Base-by-base conservation (phyloP, 345 rosid genomes). In the Euphorbia peplus region DNA sequence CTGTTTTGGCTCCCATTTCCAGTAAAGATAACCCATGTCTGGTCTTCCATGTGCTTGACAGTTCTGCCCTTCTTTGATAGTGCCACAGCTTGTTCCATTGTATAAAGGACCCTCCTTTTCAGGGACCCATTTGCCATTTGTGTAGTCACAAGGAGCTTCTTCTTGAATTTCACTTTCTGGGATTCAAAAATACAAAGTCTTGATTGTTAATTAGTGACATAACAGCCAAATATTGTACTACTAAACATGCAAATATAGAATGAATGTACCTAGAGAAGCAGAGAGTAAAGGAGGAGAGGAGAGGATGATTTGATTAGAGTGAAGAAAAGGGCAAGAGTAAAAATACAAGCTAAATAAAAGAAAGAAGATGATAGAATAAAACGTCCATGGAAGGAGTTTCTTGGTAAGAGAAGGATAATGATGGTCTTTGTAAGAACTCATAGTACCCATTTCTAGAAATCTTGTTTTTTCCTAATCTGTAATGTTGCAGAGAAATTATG, bases 41-140 rank as follows among this genome's bases (percentile, higher is more conserved):
- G 96, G 90, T 79, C 98, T 90, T 1, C 98, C 99, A 67, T 91
- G 96, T 56, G 80, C 37, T 67, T 84, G 80, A 73, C 99, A 95
- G 52, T 86, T 90, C 72, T 95, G 99, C 56, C 95, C 93, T 18
- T 84, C 85, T 73, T 91, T 90, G 73, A 95, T 95, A 30, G 90
- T 86, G 47, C 87, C 87, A 35, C 99, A 95, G 64, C 84, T 80
- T 4, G 91, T 83, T 53, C 88, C 88, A 60, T 88, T 88, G 82
- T 95, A 91, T 58, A 88, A 60, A 67, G 98, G 98, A 47, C 90
- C 96, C 30, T 19, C 75, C 76, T 77, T 80, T 81, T 95, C 92
- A 44, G 21, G 77, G 8, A 90, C 78, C 99, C 99, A 95, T 66
- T 67, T 80, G 19, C 98, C 98, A 75, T 75, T 29, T 0, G 86